Base-by-base conservation (phyloP, 2,329 filamentous ascomycete genomes). In the Colletotrichum shisoi region DNA sequence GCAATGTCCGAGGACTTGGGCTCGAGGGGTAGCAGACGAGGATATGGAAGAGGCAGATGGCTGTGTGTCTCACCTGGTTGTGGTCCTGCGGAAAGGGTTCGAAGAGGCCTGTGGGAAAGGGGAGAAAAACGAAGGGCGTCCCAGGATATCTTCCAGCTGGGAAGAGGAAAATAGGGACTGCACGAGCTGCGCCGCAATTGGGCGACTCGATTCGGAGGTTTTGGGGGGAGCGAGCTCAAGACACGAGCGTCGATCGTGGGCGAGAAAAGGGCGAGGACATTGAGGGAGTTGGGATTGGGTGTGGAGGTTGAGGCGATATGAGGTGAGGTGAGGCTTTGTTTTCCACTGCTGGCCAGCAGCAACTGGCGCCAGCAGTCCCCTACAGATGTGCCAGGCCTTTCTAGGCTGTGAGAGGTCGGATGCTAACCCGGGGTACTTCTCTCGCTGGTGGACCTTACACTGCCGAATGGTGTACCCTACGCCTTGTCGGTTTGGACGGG, bases 241-340 rank as follows among this genome's bases (percentile, higher is more conserved):
- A 70, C 71, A 70, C 62, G 66, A 71, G 69, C 70, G 71, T 70
- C 70, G 63, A 64, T 68, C 65, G 65, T 69, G 59, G 68, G 62
- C 67, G 71, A 68, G 69, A 70, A 67, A 72, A 74, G 71, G 73
- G 73, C 73, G 72, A 75, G 70, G 70, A 69, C 67, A 63, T 60
- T 57, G 66, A 70, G 75, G 71, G 74, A 70, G 67, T 69, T 62
- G 63, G 59, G 70, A 71, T 72, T 71, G 71, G 70, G 69, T 66
- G 72, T 71, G 72, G 73, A 76, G 70, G 76, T 75, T 72, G 74
- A 68, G 73, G 54, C 31, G 31, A 34, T 34, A 34, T 59, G 49
- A 67, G 60, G 63, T 67, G 63, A 73, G 74, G 73, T 79, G 79
- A 80, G 77, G 78, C 78, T 79, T 79, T 77, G 78, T 77, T 79